Evolutionary conservation across 2,329 filamentous ascomycete species (phyloP).

Genomic region (Aspergillus proliferans): DNA sequence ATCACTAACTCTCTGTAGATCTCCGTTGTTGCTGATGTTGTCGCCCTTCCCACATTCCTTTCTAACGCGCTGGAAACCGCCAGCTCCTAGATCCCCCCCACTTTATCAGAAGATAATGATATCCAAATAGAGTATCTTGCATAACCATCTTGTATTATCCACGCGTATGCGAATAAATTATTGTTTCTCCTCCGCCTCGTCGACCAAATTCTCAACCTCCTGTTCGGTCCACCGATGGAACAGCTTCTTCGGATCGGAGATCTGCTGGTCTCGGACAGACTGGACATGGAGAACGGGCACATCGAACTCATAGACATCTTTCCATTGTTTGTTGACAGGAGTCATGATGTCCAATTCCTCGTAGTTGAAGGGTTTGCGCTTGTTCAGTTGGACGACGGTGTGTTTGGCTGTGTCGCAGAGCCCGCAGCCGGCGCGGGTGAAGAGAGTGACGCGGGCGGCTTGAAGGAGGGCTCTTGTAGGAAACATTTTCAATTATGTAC

Average conservation of each 20-base stretch:
- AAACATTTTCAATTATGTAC: conserved; percentile 17
- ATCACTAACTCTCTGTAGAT: conserved; percentile 21
- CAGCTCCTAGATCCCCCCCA: conserved; percentile 12
- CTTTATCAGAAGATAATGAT: not conserved
- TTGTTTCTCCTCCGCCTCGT: conserved; percentile 37
- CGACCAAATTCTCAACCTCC: conserved; percentile 50
- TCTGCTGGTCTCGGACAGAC: conserved; percentile 38
- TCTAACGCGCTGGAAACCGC: conserved; percentile 28
- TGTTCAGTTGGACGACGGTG: conserved; percentile 49
- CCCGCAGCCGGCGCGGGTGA: conserved; percentile 55
- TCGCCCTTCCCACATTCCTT: conserved; percentile 39
- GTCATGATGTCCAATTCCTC: conserved; percentile 56
- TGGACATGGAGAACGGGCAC: conserved; percentile 59
- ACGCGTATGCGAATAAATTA: not conserved
- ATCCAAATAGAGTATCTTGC: not conserved
- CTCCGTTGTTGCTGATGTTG: conserved; percentile 41
- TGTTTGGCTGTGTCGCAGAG: conserved; percentile 57
- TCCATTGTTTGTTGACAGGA: conserved; percentile 51
- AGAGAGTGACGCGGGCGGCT: conserved; percentile 49
- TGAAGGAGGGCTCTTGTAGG: conserved; percentile 25
- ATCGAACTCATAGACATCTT: conserved; percentile 57
- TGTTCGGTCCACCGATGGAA: conserved; percentile 58
- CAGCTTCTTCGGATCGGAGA: conserved; percentile 56
- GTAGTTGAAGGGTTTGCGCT: conserved; percentile 50
- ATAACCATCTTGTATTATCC: not conserved